Percentiles rank a stretch among this genome's conserved stretches.
These are phyloP conservation scores for Aspergillus japonicus DNA, from an alignment of 2,329 filamentous ascomycete species.

Conservation along the genomic window DNA sequence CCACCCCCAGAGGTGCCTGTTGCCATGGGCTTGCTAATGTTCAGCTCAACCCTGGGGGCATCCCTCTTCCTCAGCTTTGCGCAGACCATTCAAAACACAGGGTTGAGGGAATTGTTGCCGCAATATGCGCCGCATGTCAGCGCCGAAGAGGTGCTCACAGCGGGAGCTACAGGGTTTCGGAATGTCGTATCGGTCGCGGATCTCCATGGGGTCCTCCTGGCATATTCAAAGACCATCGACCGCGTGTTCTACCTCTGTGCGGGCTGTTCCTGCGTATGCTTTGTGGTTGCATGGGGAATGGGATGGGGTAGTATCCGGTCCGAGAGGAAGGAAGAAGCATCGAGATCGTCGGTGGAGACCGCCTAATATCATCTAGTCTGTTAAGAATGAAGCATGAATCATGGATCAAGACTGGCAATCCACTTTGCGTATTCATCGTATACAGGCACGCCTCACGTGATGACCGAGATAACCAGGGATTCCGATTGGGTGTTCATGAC, in stretches of 20 bases:
- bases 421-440: not conserved
- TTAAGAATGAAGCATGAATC: not conserved
- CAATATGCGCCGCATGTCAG: slow-evolving; percentile 18
- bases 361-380: not conserved
- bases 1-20: not conserved
- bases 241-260: slow-evolving; percentile 1
- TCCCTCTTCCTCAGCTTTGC: slow-evolving; percentile 30
- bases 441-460: not conserved
- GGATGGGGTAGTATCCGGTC: slow-evolving; percentile 2
- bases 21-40: slow-evolving; percentile 25
- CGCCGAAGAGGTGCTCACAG: slow-evolving; percentile 1
- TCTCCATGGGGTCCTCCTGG: slow-evolving; percentile 25
- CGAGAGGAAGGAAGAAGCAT: not conserved
- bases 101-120: slow-evolving; percentile 21
- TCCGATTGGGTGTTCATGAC: slow-evolving; percentile 3
- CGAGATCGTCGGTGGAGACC: not conserved
- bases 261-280: not conserved
- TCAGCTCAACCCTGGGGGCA: slow-evolving; percentile 32
- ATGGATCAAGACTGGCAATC: too few species aligned
- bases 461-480: not conserved
- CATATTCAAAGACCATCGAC: slow-evolving; percentile 22
- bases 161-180: slow-evolving; percentile 28
- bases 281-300: slow-evolving; percentile 3
- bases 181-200: slow-evolving; percentile 22
- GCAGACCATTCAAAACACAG: slow-evolving; percentile 32